phyloP scores from a whole-genome alignment of 768 basidiomycete species.

The Rickenella mellea region DNA sequence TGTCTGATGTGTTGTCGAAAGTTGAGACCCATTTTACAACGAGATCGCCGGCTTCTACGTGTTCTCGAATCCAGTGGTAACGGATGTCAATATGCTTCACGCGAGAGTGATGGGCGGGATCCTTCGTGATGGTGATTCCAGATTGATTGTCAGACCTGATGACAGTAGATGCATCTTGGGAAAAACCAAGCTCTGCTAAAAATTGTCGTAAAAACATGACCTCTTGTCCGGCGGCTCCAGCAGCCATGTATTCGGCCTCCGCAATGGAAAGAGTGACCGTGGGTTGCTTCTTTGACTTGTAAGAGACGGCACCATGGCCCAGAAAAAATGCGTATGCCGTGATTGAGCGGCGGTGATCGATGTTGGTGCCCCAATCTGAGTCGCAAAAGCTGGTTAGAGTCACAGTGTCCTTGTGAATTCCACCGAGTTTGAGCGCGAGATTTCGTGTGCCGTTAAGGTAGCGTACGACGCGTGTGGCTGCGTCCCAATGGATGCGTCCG shows the following conservation, averaged over 20 bases:
- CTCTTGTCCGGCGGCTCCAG: constrained; percentile 20
- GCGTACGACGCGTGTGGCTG: constrained; percentile 8
- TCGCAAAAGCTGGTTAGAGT: constrained; percentile 17
- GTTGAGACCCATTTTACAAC: constrained; percentile 9
- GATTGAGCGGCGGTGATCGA: constrained; percentile 19
- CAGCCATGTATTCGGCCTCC: constrained; percentile 31
- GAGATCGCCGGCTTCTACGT: constrained; percentile 9
- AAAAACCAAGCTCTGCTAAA: constrained; percentile 15
- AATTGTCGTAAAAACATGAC: constrained; percentile 22
- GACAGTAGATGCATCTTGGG: constrained; percentile 9
- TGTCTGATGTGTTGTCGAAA: constrained; percentile 16
- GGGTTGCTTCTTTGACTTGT: constrained; percentile 27
- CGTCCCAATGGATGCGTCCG: constrained; percentile 6
- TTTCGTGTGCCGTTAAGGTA: constrained; percentile 9
- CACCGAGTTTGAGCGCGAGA: constrained; percentile 3
- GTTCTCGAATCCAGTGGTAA: constrained; percentile 18
- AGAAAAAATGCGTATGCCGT: constrained; percentile 27
- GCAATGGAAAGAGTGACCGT: constrained; percentile 29
- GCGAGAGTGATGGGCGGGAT: constrained; percentile 17
- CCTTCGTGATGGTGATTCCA: constrained; percentile 18
- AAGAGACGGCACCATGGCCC: constrained; percentile 24
- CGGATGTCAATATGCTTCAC: constrained; percentile 24
- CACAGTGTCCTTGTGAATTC: constrained; percentile 3
- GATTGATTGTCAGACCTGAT: constrained; percentile 28
- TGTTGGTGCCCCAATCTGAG: constrained; percentile 20